phyloP scores from a whole-genome alignment of 2,329 filamentous ascomycete species.

The Aspergillus cejpii region DNA sequence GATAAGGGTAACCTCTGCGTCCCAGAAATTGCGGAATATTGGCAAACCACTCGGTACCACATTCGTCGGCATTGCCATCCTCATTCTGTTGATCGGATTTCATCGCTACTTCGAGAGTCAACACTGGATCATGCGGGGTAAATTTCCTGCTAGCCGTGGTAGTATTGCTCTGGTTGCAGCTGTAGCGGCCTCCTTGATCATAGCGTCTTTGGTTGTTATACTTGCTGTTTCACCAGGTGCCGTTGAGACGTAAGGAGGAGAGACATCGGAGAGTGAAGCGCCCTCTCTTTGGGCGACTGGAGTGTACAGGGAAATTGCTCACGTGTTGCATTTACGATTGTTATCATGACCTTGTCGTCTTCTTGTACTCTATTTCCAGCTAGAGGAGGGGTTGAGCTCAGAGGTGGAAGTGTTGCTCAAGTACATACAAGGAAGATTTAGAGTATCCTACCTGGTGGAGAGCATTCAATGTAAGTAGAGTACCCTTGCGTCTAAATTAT shows the following conservation, averaged over 20 bases:
- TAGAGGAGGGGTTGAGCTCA: background rate
- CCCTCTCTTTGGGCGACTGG: background rate
- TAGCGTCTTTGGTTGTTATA: slow-evolving; percentile 55
- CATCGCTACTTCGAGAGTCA: slow-evolving; percentile 62
- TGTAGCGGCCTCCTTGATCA: slow-evolving; percentile 51
- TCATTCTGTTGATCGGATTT: slow-evolving; percentile 57
- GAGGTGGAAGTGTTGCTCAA: background rate
- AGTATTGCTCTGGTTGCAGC: slow-evolving; percentile 54
- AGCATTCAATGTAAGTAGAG: no score
- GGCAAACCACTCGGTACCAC: slow-evolving; percentile 59
- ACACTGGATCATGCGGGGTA: slow-evolving; percentile 60
- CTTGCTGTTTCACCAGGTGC: slow-evolving; percentile 47
- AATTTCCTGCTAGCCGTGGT: slow-evolving; percentile 58
- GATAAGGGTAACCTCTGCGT: slow-evolving; percentile 14
- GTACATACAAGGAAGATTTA: no score
- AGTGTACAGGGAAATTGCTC: background rate
- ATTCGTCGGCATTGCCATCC: slow-evolving; percentile 55
- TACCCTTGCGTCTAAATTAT: no score
- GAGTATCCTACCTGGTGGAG: no score
- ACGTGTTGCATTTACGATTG: background rate
- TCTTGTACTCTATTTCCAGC: background rate
- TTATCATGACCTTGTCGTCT: background rate
- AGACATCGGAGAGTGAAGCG: background rate
- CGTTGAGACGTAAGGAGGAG: slow-evolving; percentile 22
- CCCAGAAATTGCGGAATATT: slow-evolving; percentile 42